Conservation (phyloP, 345 rosid species). For the Euphorbia tirucalli region DNA sequence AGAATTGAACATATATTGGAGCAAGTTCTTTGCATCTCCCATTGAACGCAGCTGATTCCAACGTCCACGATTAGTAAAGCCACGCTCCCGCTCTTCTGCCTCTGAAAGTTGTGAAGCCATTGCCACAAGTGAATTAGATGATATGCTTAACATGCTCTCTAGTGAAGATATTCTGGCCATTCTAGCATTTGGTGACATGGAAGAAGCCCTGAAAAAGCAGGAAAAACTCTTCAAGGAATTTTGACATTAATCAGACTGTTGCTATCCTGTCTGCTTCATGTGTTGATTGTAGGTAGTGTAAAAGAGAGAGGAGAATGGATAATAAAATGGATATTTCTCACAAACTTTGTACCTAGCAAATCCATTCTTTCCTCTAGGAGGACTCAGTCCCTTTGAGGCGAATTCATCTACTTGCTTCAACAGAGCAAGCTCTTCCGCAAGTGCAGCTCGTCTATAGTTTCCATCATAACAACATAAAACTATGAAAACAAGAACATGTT, state of each 20-base stretch:
- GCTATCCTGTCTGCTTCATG: background rate
- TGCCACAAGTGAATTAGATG: conserved; percentile 91
- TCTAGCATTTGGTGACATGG: conserved; percentile 93
- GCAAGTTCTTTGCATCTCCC: conserved; percentile 97
- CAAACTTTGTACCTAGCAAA: conserved; percentile 65
- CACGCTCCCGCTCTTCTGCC: conserved; percentile 96
- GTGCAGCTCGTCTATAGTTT: conserved; percentile 75
- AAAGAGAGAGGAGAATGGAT: background rate
- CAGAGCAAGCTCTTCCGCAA: conserved; percentile 86
- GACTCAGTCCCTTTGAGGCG: conserved; percentile 84
- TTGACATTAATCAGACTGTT: background rate
- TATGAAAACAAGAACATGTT: background rate
- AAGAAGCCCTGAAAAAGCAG: conserved; percentile 66
- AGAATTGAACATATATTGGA: conserved; percentile 90
- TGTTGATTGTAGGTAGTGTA: background rate
- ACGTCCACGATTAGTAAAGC: conserved; percentile 83
- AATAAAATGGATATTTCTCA: conserved; percentile 4
- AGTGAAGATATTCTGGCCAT: conserved; percentile 87
- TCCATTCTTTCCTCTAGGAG: conserved; percentile 90
- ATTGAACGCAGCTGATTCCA: conserved; percentile 98
- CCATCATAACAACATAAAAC: conserved; percentile 8
- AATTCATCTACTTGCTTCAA: conserved; percentile 89
- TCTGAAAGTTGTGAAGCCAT: conserved; percentile 99
- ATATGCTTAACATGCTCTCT: conserved; percentile 84
- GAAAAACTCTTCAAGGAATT: conserved; percentile 19